These are phyloP conservation scores for Penicillium sp. DNA, from an alignment of 2,329 filamentous ascomycete species.

Conservation along the genomic window DNA sequence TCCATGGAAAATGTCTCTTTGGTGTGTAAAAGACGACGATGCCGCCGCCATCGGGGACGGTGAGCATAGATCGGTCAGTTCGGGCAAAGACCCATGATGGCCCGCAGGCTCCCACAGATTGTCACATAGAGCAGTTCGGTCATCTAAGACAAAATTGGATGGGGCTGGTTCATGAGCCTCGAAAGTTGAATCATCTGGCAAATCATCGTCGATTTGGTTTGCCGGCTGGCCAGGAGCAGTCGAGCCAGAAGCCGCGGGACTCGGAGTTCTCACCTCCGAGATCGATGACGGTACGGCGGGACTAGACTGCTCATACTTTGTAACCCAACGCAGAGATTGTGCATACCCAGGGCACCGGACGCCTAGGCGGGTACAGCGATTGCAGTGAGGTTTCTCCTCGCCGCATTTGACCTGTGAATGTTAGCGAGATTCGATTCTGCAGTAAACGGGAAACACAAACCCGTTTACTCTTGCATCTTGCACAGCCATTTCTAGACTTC, in stretches of 20 bases:
- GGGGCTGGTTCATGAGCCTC: constrained; percentile 3
- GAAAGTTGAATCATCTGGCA: constrained; percentile 5
- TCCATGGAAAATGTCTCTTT: constrained; percentile 16
- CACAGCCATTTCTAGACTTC: constrained; percentile 43
- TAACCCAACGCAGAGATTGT: constrained; percentile 39
- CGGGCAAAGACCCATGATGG: constrained; percentile 28
- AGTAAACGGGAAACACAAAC: constrained; percentile 21
- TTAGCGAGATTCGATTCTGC: background rate
- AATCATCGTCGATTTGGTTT: background rate
- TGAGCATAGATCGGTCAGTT: constrained; percentile 32
- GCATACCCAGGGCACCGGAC: constrained; percentile 39
- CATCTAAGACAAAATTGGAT: constrained; percentile 15
- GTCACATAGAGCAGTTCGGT: constrained; percentile 24
- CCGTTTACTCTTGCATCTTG: constrained; percentile 43
- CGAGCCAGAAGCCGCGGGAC: constrained; percentile 13
- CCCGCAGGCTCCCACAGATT: constrained; percentile 33
- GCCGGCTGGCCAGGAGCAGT: constrained; percentile 12
- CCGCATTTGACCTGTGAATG: constrained; percentile 39
- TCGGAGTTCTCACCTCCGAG: constrained; percentile 12
- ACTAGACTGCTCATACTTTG: constrained; percentile 29
- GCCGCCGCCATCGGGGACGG: constrained; percentile 21
- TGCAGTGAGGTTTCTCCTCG: constrained; percentile 39
- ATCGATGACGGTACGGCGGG: constrained; percentile 9
- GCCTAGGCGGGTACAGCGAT: constrained; percentile 38
- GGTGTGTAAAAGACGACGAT: constrained; percentile 14